Percentiles rank a stretch among this genome's conserved stretches.
phyloP scores from a whole-genome alignment of 129 eudicot genomes.

The Mikania micrantha region DNA sequence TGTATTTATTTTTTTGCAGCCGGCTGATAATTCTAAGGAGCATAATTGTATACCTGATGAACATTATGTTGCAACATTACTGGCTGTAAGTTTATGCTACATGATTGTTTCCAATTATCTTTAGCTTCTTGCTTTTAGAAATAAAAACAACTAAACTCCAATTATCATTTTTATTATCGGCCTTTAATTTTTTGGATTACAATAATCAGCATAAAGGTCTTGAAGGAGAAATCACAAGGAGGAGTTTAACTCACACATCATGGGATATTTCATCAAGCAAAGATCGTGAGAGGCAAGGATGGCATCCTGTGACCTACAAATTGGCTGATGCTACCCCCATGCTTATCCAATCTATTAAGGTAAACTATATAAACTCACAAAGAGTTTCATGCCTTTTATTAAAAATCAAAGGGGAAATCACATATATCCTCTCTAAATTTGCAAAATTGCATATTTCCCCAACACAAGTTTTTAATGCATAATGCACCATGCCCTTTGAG shows the following conservation, averaged over 20 bases:
- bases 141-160: background rate
- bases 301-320: slow-evolving; percentile 95
- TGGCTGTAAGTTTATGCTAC: slow-evolving; percentile 57
- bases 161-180: background rate
- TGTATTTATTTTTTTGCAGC: slow-evolving; percentile 38
- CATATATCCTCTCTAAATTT: too few species aligned
- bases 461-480: too few species aligned
- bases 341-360: slow-evolving; percentile 87
- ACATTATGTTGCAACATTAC: slow-evolving; percentile 85
- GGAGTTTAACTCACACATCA: slow-evolving; percentile 75
- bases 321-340: slow-evolving; percentile 75
- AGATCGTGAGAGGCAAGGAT: slow-evolving; percentile 75
- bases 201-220: slow-evolving; percentile 64
- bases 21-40: slow-evolving; percentile 71
- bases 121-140: slow-evolving; percentile 4
- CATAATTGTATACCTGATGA: slow-evolving; percentile 98
- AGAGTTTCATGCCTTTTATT: slow-evolving; percentile 2
- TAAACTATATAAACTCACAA: slow-evolving; percentile 11
- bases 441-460: too few species aligned
- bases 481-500: too few species aligned
- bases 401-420: too few species aligned
- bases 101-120: background rate
- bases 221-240: slow-evolving; percentile 79
- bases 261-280: slow-evolving; percentile 76
- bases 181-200: background rate